A percentile compares a stretch with the other conserved stretches of the same genome.
Evolutionary conservation across 1,284 basidiomycete genomes (phyloP).

Genomic region (Rhodotorula sp.): DNA sequence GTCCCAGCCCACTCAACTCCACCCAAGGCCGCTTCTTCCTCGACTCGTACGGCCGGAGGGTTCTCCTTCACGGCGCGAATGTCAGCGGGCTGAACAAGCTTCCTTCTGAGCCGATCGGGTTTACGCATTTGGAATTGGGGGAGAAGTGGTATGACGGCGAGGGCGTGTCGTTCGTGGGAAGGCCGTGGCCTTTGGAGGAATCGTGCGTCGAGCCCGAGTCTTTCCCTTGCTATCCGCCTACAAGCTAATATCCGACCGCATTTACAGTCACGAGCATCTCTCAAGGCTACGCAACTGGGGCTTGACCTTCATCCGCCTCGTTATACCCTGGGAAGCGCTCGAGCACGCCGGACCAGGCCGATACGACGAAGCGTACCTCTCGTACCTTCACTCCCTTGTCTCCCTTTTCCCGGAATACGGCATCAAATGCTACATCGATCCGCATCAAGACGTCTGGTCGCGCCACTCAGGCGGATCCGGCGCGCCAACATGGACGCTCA

Average conservation of each 20-base stretch:
- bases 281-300: conserved; percentile 49
- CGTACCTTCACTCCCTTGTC: conserved; percentile 72
- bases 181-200: conserved; percentile 50
- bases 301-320: conserved; percentile 57
- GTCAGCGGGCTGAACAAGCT: conserved; percentile 51
- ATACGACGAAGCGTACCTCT: conserved; percentile 79
- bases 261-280: conserved; percentile 28
- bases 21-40: conserved; percentile 42
- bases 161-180: conserved; percentile 48
- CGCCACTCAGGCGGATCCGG: conserved; percentile 77
- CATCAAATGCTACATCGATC: conserved; percentile 70
- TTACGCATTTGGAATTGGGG: conserved; percentile 33
- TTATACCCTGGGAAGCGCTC: conserved; percentile 94
- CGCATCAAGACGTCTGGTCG: conserved; percentile 75
- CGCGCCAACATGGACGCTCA: conserved; percentile 44
- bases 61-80: conserved; percentile 51
- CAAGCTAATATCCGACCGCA: neutral
- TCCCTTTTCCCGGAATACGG: conserved; percentile 76
- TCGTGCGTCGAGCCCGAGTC: conserved; percentile 27
- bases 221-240: neutral
- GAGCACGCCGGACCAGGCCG: conserved; percentile 83
- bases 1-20: conserved; percentile 9
- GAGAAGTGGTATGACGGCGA: conserved; percentile 47
- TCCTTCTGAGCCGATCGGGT: conserved; percentile 41
- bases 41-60: conserved; percentile 46